These are phyloP conservation scores for Apiotrichum gracile DNA, from an alignment of 1,284 basidiomycete genomes.

Conservation along the genomic window DNA sequence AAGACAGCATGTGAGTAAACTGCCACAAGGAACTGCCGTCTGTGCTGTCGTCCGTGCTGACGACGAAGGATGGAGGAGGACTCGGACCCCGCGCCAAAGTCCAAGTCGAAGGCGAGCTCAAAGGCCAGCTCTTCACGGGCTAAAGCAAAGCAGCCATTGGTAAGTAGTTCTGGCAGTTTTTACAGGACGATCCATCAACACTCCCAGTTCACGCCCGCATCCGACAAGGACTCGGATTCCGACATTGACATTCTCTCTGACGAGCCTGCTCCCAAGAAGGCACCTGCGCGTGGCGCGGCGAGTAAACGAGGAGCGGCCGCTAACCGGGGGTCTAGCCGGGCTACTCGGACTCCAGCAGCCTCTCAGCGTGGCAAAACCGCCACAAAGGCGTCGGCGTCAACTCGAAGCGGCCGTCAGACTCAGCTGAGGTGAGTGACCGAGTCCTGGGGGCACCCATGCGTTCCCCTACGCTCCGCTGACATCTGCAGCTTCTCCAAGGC, in stretches of 20 bases:
- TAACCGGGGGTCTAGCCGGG: not conserved
- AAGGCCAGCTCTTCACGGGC: not conserved
- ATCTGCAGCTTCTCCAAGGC: no score
- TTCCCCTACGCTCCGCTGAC: not conserved
- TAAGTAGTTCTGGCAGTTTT: constrained; percentile 23
- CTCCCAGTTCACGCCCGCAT: not conserved
- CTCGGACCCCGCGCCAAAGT: constrained; percentile 32
- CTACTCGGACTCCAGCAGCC: not conserved
- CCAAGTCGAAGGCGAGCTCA: constrained; percentile 37
- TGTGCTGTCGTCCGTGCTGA: no score
- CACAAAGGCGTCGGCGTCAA: not conserved
- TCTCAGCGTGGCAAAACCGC: not conserved
- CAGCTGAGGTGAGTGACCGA: constrained; percentile 7
- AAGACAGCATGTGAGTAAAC: constrained; percentile 20
- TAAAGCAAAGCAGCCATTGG: constrained; percentile 54
- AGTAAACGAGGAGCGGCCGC: not conserved
- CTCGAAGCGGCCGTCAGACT: not conserved
- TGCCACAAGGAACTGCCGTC: no score
- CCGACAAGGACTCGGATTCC: not conserved
- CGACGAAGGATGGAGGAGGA: constrained; percentile 41
- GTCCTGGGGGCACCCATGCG: no score
- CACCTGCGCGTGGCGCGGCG: not conserved
- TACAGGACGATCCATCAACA: no score
- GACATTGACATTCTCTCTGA: not conserved
- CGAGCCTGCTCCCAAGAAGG: not conserved